Conservation (phyloP, 176 grass and related monocot genomes). For the Bonia amplexicaulis region DNA sequence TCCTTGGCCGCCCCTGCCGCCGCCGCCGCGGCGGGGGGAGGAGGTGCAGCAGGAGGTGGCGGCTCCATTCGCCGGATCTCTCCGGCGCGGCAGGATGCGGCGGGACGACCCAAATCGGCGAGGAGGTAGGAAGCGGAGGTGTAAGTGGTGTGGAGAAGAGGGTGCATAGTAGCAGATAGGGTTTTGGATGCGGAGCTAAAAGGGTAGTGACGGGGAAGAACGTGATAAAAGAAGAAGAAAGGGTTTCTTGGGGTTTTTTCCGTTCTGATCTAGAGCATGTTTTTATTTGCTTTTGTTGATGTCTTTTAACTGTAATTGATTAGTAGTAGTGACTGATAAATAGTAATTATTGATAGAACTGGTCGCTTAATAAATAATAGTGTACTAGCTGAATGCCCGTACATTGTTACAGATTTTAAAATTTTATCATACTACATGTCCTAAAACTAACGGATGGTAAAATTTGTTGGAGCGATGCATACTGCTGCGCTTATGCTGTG, state of each 20-base stretch:
- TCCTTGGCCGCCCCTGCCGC: not conserved
- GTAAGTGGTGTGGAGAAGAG: not conserved
- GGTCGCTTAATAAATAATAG: too few relatives aligned
- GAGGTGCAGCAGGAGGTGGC: not conserved
- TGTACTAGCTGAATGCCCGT: too few relatives aligned
- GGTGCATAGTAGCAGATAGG: not conserved
- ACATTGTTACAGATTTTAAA: too few relatives aligned
- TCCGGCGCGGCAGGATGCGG: not conserved
- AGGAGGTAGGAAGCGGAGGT: conserved; percentile 5
- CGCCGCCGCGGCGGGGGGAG: not conserved
- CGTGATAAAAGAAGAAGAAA: not conserved
- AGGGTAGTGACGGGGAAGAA: not conserved
- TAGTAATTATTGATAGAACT: too few relatives aligned
- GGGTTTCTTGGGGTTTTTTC: not conserved
- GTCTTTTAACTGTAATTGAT: too few relatives aligned
- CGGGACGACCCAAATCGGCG: not conserved
- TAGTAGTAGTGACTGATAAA: too few relatives aligned
- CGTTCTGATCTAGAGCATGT: too few relatives aligned
- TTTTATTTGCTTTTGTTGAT: too few relatives aligned
- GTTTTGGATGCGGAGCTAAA: not conserved
- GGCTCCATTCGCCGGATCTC: conserved; percentile 30
- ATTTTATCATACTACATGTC: too few relatives aligned
- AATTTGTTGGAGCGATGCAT: too few relatives aligned
- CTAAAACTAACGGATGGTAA: too few relatives aligned
- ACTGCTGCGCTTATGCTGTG: too few relatives aligned